Evolutionary conservation across 257 asterid species (phyloP), one percentile per base, ranked within the genome.

Genomic region (Solanum pimpinellifolium): DNA sequence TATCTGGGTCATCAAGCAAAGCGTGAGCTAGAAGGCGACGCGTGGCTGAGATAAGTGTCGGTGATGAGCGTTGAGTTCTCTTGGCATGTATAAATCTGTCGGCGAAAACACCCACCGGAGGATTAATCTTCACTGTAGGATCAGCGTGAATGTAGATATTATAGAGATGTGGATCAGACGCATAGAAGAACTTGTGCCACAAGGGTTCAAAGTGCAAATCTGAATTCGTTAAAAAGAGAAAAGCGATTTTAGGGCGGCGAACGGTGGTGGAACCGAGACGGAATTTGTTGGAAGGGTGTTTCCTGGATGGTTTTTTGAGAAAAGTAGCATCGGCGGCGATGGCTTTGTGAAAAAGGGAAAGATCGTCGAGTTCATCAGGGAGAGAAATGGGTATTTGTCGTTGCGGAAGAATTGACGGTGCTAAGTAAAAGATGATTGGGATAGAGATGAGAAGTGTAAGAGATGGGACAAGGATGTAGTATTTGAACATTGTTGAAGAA

Each of bases 311-410:
- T 41, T 37, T 83, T 44, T 37, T 72, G 14, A 59, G 86, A 90
- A 89, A 88, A 42, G 90, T 73, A 39, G 85, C 33, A 83, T 89
- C 92, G 90, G 92, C 94, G 90, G 93, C 91, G 91, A 95, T 95
- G 60, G 98, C 98, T 41, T 90, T 92, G 31, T 95, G 98, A 92
- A 96, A 96, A 87, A 96, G 98, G 44, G 98, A 89, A 56, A 96
- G 94, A 66, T 96, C 99, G 84, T 94, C 98, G 86, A 96, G 95
- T 87, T 96, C 99, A 72, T 96, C 99, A 65, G 98, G 94, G 52
- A 88, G 84, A 33, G 97, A 91, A 87, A 96, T 96, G 86, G 93
- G 12, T 90, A 96, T 89, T 46, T 90, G 98, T 62, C 94, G 95
- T 29, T 94, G 93, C 11, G 98, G 97, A 13, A 95, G 95, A 41